Conservation (phyloP, 225 moss, liverwort and hornwort genomes). For the Anthoceros angustus region DNA sequence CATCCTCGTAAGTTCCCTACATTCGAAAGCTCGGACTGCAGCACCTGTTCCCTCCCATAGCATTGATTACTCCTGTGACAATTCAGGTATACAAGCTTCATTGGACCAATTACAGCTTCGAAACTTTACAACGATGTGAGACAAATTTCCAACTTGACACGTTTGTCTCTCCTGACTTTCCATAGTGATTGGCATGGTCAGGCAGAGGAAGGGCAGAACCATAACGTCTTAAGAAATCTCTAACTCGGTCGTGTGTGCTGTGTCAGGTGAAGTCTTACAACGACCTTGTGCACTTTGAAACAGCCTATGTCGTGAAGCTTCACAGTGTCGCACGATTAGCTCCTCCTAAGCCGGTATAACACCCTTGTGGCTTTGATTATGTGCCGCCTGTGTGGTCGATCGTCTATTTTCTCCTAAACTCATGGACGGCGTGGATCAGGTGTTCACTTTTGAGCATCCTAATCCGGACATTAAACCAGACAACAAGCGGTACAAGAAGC, state of each 20-base stretch:
- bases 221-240: background rate
- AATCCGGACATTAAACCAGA: slow-evolving; percentile 36
- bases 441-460: slow-evolving; percentile 85
- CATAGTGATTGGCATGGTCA: too few species aligned
- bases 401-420: background rate
- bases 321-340: slow-evolving; percentile 89
- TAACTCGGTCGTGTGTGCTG: background rate
- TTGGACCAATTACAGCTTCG: slow-evolving; percentile 78
- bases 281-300: slow-evolving; percentile 93
- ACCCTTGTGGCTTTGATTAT: background rate
- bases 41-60: background rate
- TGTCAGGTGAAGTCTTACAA: slow-evolving; percentile 67
- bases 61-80: background rate
- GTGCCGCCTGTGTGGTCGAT: background rate
- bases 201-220: background rate
- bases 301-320: slow-evolving; percentile 93
- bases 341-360: slow-evolving; percentile 64
- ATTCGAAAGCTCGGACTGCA: background rate
- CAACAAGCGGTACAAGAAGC: slow-evolving; percentile 78
- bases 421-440: slow-evolving; percentile 10
- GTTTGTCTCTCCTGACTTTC: too few species aligned
- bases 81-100: slow-evolving; percentile 63
- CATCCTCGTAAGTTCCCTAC: slow-evolving; percentile 43
- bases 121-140: slow-evolving; percentile 79
- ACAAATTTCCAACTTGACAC: too few species aligned